Evolutionary conservation across 1,284 basidiomycete species (phyloP).

Genomic region (Apiotrichum porosum): DNA sequence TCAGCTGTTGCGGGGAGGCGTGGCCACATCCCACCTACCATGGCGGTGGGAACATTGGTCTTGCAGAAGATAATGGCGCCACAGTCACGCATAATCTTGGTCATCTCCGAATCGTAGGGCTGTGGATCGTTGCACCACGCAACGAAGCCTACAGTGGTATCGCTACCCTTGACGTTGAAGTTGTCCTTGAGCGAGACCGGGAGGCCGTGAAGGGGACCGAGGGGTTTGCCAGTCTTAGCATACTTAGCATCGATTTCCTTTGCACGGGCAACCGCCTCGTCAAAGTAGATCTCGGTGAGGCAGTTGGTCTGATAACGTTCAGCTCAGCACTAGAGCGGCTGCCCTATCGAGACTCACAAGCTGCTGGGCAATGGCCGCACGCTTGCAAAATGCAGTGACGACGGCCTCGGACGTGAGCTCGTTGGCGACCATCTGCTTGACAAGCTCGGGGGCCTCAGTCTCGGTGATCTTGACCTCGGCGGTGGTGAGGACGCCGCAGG

Average conservation of each 20-base stretch:
- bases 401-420: slow-evolving; percentile 31
- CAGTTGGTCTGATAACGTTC: slow-evolving; percentile 43
- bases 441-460: slow-evolving; percentile 34
- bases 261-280: slow-evolving; percentile 48
- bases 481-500: slow-evolving; percentile 58
- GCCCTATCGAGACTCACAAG: slow-evolving; percentile 57
- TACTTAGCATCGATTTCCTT: slow-evolving; percentile 47
- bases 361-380: slow-evolving; percentile 75
- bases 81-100: slow-evolving; percentile 26
- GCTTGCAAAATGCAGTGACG: slow-evolving; percentile 63
- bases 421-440: slow-evolving; percentile 24
- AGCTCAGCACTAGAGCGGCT: too few relatives aligned
- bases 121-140: slow-evolving; percentile 32
- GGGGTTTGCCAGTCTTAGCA: slow-evolving; percentile 38
- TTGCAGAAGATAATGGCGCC: slow-evolving; percentile 42
- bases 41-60: slow-evolving; percentile 39
- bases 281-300: slow-evolving; percentile 51
- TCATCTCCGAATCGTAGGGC: slow-evolving; percentile 29
- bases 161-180: slow-evolving; percentile 46
- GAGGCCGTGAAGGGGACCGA: slow-evolving; percentile 53
- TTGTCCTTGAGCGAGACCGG: slow-evolving; percentile 52
- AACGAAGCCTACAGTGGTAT: slow-evolving; percentile 37
- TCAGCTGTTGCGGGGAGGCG: too few relatives aligned
- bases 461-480: slow-evolving; percentile 66
- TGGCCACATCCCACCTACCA: slow-evolving; percentile 9